phyloP scores from a whole-genome alignment of 495 filamentous ascomycete genomes.

The Trichocladium uniseriatum region DNA sequence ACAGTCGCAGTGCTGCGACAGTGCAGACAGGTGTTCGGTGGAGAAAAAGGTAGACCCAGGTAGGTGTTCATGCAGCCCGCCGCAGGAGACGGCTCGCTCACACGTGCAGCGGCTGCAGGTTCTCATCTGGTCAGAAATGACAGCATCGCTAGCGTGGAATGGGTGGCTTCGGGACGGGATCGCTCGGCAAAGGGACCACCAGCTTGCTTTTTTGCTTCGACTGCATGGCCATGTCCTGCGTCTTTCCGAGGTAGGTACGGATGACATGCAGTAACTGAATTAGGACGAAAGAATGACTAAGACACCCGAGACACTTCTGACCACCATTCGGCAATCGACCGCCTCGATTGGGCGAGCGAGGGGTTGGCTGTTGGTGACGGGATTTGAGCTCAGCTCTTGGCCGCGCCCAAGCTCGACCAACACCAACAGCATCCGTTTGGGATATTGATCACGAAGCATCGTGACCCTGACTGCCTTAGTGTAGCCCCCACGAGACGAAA shows the following conservation, averaged over 20 bases:
- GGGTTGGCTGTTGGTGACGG: not conserved
- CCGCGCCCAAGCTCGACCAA: not conserved
- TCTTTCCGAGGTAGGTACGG: too few species aligned
- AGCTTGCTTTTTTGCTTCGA: not conserved
- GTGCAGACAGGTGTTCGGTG: too few species aligned
- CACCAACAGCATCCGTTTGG: too few species aligned
- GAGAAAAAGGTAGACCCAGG: too few species aligned
- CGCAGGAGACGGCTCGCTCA: too few species aligned
- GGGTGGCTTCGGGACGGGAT: constrained; percentile 3
- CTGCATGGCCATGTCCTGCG: too few species aligned
- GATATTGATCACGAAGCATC: too few species aligned
- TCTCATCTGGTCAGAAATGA: constrained; percentile 2
- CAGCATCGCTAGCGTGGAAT: not conserved
- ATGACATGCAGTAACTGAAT: not conserved
- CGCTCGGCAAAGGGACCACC: too few species aligned
- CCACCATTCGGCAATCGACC: not conserved
- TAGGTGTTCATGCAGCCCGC: not conserved
- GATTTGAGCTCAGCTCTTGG: constrained; percentile 3
- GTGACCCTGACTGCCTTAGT: too few species aligned
- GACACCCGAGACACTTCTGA: constrained; percentile 6
- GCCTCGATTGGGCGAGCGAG: not conserved
- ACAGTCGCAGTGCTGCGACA: too few species aligned
- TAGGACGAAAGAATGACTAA: not conserved
- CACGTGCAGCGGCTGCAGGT: constrained; percentile 5
- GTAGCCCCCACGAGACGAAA: too few species aligned